These are phyloP conservation scores for Omphalotus guepiniiformis DNA, from an alignment of 768 basidiomycete species.

Conservation along the genomic window DNA sequence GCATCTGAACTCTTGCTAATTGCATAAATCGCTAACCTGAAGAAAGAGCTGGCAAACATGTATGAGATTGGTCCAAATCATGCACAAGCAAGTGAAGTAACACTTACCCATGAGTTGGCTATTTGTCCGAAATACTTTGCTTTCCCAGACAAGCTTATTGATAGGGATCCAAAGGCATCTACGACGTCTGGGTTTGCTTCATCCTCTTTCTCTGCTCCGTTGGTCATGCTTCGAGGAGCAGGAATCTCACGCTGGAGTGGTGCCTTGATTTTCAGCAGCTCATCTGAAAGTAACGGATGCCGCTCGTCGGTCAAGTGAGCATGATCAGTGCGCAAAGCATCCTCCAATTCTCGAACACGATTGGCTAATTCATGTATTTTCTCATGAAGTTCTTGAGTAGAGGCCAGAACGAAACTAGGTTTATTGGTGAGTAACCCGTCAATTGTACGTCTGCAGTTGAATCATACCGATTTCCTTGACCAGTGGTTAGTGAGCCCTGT, in stretches of 20 bases:
- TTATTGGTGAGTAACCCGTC: slow-evolving; percentile 6
- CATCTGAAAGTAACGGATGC: slow-evolving; percentile 68
- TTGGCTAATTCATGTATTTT: slow-evolving; percentile 71
- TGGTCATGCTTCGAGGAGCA: slow-evolving; percentile 32
- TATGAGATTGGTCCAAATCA: slow-evolving; percentile 10
- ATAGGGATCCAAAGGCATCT: slow-evolving; percentile 78
- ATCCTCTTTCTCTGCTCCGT: slow-evolving; percentile 51
- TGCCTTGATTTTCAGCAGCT: slow-evolving; percentile 70
- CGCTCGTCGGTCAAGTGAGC: slow-evolving; percentile 50
- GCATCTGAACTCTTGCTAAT: neutral
- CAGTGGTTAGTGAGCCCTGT: slow-evolving; percentile 73
- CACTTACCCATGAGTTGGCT: slow-evolving; percentile 73
- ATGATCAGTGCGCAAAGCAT: slow-evolving; percentile 60
- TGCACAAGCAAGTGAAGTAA: neutral
- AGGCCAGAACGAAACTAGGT: slow-evolving; percentile 72
- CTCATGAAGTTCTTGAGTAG: slow-evolving; percentile 77
- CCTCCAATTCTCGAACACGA: slow-evolving; percentile 76
- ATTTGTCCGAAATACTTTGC: slow-evolving; percentile 75
- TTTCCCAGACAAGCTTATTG: slow-evolving; percentile 65
- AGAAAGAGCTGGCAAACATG: slow-evolving; percentile 56
- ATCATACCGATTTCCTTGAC: slow-evolving; percentile 72
- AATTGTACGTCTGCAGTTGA: neutral
- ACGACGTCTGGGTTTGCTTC: slow-evolving; percentile 64
- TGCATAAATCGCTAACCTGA: slow-evolving; percentile 43
- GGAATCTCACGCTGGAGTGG: slow-evolving; percentile 68